Evolutionary conservation across 192 early-diverging fungal genomes (phyloP).

Genomic region (Coemansia sp.): DNA sequence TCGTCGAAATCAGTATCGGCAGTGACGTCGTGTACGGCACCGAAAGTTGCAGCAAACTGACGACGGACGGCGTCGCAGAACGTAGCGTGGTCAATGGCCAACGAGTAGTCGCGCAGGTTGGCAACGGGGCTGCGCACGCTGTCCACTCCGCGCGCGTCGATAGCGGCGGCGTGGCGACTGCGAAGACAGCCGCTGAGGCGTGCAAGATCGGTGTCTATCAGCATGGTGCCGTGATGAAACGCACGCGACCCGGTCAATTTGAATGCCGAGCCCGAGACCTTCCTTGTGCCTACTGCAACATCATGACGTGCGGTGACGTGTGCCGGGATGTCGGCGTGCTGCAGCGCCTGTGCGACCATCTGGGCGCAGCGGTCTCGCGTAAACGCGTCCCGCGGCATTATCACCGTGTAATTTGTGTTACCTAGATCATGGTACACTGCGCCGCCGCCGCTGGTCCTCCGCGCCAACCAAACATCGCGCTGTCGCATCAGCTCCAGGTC

Average conservation of each 20-base stretch:
- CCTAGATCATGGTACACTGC: slow-evolving; percentile 96
- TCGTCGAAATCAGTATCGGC: slow-evolving; percentile 12
- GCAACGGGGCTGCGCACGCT: slow-evolving; percentile 88
- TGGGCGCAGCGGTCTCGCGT: slow-evolving; percentile 71
- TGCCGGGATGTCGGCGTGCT: slow-evolving; percentile 73
- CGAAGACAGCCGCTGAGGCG: slow-evolving; percentile 57
- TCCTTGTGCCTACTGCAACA: slow-evolving; percentile 77
- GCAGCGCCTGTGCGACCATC: slow-evolving; percentile 73
- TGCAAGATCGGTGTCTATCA: slow-evolving; percentile 83
- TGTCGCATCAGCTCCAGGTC: slow-evolving; percentile 68
- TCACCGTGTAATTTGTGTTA: slow-evolving; percentile 92
- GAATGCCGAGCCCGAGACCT: slow-evolving; percentile 94
- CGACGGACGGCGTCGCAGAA: slow-evolving; percentile 76
- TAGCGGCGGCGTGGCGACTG: slow-evolving; percentile 51
- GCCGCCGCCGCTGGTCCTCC: slow-evolving; percentile 89
- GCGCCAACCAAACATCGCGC: slow-evolving; percentile 74
- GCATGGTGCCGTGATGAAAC: slow-evolving; percentile 98
- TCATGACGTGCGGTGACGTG: slow-evolving; percentile 86
- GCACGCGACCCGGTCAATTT: slow-evolving; percentile 78
- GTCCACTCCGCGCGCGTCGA: slow-evolving; percentile 84
- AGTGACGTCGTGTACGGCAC: slow-evolving; percentile 9
- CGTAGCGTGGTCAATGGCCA: slow-evolving; percentile 74
- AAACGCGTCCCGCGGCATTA: slow-evolving; percentile 87
- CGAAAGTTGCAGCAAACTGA: slow-evolving; percentile 69
- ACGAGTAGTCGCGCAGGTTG: slow-evolving; percentile 76